Evolutionary conservation across 2,329 filamentous ascomycete species (phyloP).

Genomic region (Cytospora piceicola): DNA sequence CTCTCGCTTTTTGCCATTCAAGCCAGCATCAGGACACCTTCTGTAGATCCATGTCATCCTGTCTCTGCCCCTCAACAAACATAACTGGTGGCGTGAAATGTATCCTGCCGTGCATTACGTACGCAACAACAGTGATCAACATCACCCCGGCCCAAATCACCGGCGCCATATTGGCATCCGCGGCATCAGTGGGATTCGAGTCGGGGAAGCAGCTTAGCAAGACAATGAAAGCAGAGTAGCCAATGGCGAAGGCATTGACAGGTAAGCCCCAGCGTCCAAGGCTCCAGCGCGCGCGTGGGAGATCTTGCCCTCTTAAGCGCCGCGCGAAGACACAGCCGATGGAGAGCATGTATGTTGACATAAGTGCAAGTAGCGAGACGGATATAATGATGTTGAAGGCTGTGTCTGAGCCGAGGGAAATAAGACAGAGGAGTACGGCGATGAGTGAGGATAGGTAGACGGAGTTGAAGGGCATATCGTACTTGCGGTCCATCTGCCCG

Average conservation of each 20-base stretch:
- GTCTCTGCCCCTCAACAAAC: constrained; percentile 22
- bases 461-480: constrained; percentile 40
- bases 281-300: constrained; percentile 43
- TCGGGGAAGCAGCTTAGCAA: constrained; percentile 25
- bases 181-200: constrained; percentile 7
- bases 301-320: constrained; percentile 39
- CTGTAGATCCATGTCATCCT: constrained; percentile 9
- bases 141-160: constrained; percentile 27
- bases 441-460: constrained; percentile 38
- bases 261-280: constrained; percentile 44
- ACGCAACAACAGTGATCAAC: constrained; percentile 22
- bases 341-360: constrained; percentile 41
- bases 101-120: constrained; percentile 20
- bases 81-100: constrained; percentile 26
- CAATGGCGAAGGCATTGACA: constrained; percentile 41
- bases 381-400: constrained; percentile 43
- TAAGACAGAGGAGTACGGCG: constrained; percentile 39
- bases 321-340: constrained; percentile 41
- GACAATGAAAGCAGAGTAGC: constrained; percentile 34
- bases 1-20: no score
- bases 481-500: constrained; percentile 25
- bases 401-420: constrained; percentile 41
- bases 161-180: constrained; percentile 27
- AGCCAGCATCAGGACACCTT: constrained; percentile 9
- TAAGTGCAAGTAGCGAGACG: constrained; percentile 39